Conservation (phyloP, 805 yeast genomes). For the Hanseniaspora hatyaiensis region DNA sequence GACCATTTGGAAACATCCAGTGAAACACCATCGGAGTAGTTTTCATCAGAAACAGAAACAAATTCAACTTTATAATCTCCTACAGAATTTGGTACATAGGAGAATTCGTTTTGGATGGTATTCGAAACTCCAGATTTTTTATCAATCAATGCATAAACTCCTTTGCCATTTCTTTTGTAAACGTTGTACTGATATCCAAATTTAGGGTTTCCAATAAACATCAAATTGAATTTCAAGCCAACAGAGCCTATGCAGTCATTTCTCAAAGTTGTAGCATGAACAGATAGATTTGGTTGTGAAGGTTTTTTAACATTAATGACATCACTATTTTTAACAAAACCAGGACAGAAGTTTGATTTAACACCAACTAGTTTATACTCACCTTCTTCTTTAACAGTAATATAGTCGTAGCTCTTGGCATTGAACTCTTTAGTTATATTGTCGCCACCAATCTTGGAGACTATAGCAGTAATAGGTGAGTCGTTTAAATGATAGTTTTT, state of each 20-base stretch:
- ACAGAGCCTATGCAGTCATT: slow-evolving; percentile 90
- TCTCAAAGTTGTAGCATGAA: slow-evolving; percentile 41
- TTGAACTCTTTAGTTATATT: slow-evolving; percentile 21
- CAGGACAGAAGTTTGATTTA: slow-evolving; percentile 52
- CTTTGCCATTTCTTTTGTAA: slow-evolving; percentile 38
- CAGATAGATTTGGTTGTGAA: slow-evolving; percentile 39
- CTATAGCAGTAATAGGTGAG: slow-evolving; percentile 30
- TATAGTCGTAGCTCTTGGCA: slow-evolving; percentile 22
- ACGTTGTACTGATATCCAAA: slow-evolving; percentile 55
- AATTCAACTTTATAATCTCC: slow-evolving; percentile 74
- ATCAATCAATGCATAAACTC: slow-evolving; percentile 28
- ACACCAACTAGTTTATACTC: slow-evolving; percentile 45
- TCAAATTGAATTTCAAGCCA: slow-evolving; percentile 64
- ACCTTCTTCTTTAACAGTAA: slow-evolving; percentile 50
- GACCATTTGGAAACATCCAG: slow-evolving; percentile 37
- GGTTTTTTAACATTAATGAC: slow-evolving; percentile 46
- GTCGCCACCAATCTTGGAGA: slow-evolving; percentile 25
- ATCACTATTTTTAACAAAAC: slow-evolving; percentile 48
- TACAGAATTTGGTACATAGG: slow-evolving; percentile 65
- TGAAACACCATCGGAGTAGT: slow-evolving; percentile 38
- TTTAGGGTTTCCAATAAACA: slow-evolving; percentile 69
- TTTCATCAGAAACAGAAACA: slow-evolving; percentile 49
- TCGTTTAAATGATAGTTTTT: slow-evolving; percentile 22
- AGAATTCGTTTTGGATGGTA: slow-evolving; percentile 43
- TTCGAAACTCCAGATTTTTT: slow-evolving; percentile 31